These are phyloP conservation scores for Kazachstania martiniae DNA, from an alignment of 805 yeast genomes.

Conservation along the genomic window DNA sequence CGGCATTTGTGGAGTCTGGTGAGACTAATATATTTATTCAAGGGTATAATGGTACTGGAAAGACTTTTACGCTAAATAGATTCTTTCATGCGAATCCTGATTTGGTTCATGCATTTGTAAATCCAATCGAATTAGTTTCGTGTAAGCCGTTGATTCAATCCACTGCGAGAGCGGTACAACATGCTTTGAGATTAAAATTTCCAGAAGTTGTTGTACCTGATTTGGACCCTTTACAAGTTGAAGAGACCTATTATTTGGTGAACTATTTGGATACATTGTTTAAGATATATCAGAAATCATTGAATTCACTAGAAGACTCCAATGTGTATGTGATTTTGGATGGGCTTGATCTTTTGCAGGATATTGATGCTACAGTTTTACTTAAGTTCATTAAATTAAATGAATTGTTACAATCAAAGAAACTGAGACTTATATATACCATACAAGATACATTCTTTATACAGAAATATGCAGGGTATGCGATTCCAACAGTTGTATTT, in stretches of 20 bases:
- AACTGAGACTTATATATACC: slow-evolving; percentile 18
- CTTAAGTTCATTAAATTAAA: slow-evolving; percentile 19
- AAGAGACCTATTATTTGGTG: slow-evolving; percentile 20
- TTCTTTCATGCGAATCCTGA: slow-evolving; percentile 10
- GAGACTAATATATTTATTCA: slow-evolving; percentile 19
- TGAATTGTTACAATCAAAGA: slow-evolving; percentile 12
- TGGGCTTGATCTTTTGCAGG: slow-evolving; percentile 25
- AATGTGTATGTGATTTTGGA: slow-evolving; percentile 20
- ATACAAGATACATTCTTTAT: slow-evolving; percentile 17
- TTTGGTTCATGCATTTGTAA: slow-evolving; percentile 12
- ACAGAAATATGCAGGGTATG: slow-evolving; percentile 17
- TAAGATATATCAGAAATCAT: not conserved
- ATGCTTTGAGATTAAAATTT: slow-evolving; percentile 8
- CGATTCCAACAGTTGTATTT: slow-evolving; percentile 21
- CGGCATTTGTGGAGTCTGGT: slow-evolving; percentile 13
- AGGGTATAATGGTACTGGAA: slow-evolving; percentile 25
- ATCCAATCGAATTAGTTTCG: slow-evolving; percentile 23
- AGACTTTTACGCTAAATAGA: slow-evolving; percentile 15
- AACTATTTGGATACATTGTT: slow-evolving; percentile 11
- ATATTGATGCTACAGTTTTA: slow-evolving; percentile 22
- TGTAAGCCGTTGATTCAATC: slow-evolving; percentile 26
- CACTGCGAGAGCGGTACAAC: slow-evolving; percentile 17
- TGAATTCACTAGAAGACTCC: not conserved
- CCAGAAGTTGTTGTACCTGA: slow-evolving; percentile 3
- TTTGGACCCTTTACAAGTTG: slow-evolving; percentile 23